These are phyloP conservation scores for Metarhizium rileyi DNA, from an alignment of 2,329 filamentous ascomycete genomes.

Conservation along the genomic window DNA sequence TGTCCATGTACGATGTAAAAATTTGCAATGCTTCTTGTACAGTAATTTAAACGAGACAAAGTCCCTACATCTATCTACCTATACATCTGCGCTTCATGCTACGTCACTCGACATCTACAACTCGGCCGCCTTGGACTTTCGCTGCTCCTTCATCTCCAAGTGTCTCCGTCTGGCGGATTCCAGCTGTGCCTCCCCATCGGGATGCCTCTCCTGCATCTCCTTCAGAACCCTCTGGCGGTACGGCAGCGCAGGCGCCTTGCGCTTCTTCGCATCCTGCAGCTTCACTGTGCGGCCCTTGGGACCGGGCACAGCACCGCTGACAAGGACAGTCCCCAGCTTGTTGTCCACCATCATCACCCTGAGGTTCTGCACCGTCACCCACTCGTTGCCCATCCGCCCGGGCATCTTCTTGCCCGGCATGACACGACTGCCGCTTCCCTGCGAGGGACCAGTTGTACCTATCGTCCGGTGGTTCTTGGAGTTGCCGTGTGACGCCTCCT, in stretches of 20 bases:
- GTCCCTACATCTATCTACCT: constrained; percentile 26
- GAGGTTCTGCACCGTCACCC: constrained; percentile 83
- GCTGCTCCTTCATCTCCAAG: constrained; percentile 43
- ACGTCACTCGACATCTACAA: no score
- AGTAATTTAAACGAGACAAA: no score
- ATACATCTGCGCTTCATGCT: constrained; percentile 23
- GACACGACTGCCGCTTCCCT: constrained; percentile 87
- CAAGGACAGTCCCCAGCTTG: constrained; percentile 76
- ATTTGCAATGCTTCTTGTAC: no score
- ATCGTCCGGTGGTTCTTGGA: constrained; percentile 88
- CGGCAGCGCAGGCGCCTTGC: constrained; percentile 45
- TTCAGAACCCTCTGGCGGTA: constrained; percentile 37
- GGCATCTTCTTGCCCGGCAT: constrained; percentile 97
- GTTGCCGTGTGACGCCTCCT: constrained; percentile 89
- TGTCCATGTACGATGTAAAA: no score
- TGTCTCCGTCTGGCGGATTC: constrained; percentile 40
- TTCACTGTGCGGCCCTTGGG: constrained; percentile 79
- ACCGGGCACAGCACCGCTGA: constrained; percentile 78
- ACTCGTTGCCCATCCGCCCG: constrained; percentile 85
- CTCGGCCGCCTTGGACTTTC: constrained; percentile 19
- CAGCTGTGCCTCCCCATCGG: constrained; percentile 34
- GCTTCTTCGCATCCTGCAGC: constrained; percentile 86
- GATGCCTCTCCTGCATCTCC: constrained; percentile 36
- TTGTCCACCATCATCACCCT: constrained; percentile 81
- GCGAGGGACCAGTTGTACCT: constrained; percentile 79